These are phyloP conservation scores for Globisporangium okanoganense DNA, from an alignment of 352 stramenopile genomes.

Conservation along the genomic window DNA sequence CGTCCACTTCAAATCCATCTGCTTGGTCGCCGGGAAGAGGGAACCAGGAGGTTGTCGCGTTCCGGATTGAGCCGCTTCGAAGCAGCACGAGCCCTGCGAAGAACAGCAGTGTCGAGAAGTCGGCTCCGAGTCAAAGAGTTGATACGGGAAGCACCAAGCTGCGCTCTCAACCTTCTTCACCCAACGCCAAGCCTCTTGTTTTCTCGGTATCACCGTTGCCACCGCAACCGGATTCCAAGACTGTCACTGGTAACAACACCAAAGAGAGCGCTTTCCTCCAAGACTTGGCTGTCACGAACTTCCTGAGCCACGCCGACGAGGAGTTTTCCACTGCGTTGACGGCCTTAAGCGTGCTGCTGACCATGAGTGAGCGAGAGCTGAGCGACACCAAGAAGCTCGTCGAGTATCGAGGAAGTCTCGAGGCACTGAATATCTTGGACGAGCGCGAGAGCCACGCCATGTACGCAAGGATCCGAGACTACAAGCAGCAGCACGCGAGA, in stretches of 20 bases:
- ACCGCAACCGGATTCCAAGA: constrained; percentile 1
- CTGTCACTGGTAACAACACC: neutral
- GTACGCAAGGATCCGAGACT: constrained; percentile 27
- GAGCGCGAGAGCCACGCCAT: constrained; percentile 54
- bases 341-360: constrained; percentile 69
- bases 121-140: neutral
- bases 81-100: neutral
- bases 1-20: neutral
- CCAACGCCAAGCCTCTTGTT: neutral
- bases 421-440: constrained; percentile 63
- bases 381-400: constrained; percentile 52
- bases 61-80: constrained; percentile 19
- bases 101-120: constrained; percentile 1
- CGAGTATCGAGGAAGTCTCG: constrained; percentile 62
- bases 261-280: constrained; percentile 64
- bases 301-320: constrained; percentile 68
- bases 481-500: constrained; percentile 25
- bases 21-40: neutral
- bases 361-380: constrained; percentile 59
- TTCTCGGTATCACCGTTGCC: neutral
- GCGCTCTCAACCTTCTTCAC: neutral
- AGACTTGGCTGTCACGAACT: constrained; percentile 59
- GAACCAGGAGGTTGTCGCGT: constrained; percentile 16
- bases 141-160: neutral
- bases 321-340: constrained; percentile 73